Evolutionary conservation across 2,329 filamentous ascomycete genomes (phyloP), one percentile per base, ranked within the genome.

Genomic region (Cadophora sp.): DNA sequence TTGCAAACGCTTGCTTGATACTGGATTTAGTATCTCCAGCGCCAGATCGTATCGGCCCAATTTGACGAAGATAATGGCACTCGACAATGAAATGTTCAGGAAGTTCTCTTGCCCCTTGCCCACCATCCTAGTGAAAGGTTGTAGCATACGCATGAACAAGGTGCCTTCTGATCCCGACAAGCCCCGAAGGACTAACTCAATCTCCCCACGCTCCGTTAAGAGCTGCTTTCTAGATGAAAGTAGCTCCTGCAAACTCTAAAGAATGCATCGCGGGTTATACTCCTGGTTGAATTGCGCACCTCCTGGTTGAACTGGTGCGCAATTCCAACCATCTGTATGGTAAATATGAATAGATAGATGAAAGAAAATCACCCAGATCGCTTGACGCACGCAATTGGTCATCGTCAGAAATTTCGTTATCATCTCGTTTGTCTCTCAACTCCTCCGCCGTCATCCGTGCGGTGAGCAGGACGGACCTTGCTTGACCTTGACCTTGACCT

Each of bases 191-290:
- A 72, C 66, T 58, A 62, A 70, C 60, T 76, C 61, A 73, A 75
- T 78, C 74, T 93, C 78, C 91, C 90, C 92, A 91, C 89, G 90
- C 88, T 93, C 90, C 91, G 90, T 93, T 92, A 90, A 90, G 89
- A 84, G 82, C 84, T 85, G 83, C 81, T 84, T 87, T 86, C 87
- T 90, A 84, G 82, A 85, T 77, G 85, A 88, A 86, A 84, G 81
- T 81, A 86, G 88, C 83, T 85, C 90, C 86, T 90, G 90, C 90
- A 86, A 84, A 85, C 90, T 86, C 84, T 86, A 85, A 81, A 83
- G 88, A 87, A 85, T 89, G 89, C 90, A 91, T 88, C 90, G 87
- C 83, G 91, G 90, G 90, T 81, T 74, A 59, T 65, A 18, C 3
- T 45, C n/a, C n/a, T n/a, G n/a, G n/a, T n/a, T n/a, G n/a, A n/a